Evolutionary conservation across 2,329 filamentous ascomycete genomes (phyloP).

Genomic region (Aspergillus persii): DNA sequence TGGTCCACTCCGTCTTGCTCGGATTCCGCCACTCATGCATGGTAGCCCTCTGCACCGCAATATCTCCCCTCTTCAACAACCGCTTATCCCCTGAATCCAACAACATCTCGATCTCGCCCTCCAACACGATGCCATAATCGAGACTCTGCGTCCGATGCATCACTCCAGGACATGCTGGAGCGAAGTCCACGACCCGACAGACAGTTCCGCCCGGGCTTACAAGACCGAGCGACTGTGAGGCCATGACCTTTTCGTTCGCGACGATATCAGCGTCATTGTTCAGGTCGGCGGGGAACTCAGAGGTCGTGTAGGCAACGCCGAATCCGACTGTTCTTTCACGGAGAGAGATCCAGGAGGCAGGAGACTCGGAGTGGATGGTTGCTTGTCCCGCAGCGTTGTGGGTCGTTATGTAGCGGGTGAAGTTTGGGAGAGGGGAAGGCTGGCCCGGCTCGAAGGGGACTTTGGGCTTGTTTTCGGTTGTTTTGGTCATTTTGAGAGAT

Average conservation of each 20-base stretch:
- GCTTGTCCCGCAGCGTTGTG: constrained; percentile 37
- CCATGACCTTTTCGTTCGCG: constrained; percentile 28
- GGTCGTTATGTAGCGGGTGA: constrained; percentile 38
- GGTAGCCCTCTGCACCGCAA: constrained; percentile 57
- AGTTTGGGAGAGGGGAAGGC: constrained; percentile 24
- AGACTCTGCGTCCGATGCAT: constrained; percentile 57
- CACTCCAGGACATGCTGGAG: constrained; percentile 41
- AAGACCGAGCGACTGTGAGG: constrained; percentile 31
- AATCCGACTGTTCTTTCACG: constrained; percentile 36
- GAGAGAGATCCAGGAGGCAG: constrained; percentile 27
- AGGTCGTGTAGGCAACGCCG: constrained; percentile 42
- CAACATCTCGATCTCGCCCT: constrained; percentile 53
- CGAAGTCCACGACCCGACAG: constrained; percentile 50
- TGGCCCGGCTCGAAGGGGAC: neutral
- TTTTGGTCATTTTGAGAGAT: neutral
- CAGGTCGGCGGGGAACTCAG: constrained; percentile 35
- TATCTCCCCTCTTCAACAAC: constrained; percentile 50
- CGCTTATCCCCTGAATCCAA: constrained; percentile 53
- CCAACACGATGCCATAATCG: constrained; percentile 56
- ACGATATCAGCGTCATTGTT: constrained; percentile 36
- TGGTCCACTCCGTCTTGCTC: constrained; percentile 48
- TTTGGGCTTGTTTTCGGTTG: neutral
- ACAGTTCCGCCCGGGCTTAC: constrained; percentile 44
- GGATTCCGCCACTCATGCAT: constrained; percentile 56
- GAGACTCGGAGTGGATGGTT: constrained; percentile 34